Percentiles rank a stretch among this genome's conserved stretches.
Evolutionary conservation across 192 early-diverging fungal genomes (phyloP).

Genomic region (Physocladia obscura): DNA sequence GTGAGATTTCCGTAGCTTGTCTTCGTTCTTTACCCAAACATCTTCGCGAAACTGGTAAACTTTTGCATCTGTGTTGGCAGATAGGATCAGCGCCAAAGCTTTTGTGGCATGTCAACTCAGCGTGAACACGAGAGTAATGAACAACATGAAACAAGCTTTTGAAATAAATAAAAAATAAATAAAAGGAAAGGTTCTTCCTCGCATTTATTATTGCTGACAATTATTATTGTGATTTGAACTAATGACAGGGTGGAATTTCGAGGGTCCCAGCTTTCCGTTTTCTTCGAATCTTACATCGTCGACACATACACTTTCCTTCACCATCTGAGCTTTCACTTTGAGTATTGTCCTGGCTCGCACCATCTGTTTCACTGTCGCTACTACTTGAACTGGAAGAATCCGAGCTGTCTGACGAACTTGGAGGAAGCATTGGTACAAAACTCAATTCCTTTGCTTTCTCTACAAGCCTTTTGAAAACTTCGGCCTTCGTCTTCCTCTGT

Average conservation of each 20-base stretch:
- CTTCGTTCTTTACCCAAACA: too few relatives aligned
- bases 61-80: too few relatives aligned
- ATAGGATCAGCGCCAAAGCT: too few relatives aligned
- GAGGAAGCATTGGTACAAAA: constrained; percentile 6
- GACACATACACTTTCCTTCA: constrained; percentile 58
- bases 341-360: constrained; percentile 19
- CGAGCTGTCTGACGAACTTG: constrained; percentile 7
- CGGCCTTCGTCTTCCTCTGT: not conserved
- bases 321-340: constrained; percentile 26
- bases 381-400: not conserved
- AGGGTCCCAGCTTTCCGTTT: constrained; percentile 32
- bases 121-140: too few relatives aligned
- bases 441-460: constrained; percentile 2
- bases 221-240: too few relatives aligned
- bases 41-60: too few relatives aligned
- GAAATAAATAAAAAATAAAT: too few relatives aligned
- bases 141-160: too few relatives aligned
- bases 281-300: constrained; percentile 55
- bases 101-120: too few relatives aligned
- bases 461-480: constrained; percentile 4
- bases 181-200: too few relatives aligned
- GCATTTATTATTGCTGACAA: too few relatives aligned
- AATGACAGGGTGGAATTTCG: not conserved
- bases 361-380: constrained; percentile 5
- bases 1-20: too few relatives aligned